Conservation (phyloP, 2,329 filamentous ascomycete species). For the Phialemoniopsis sp. region DNA sequence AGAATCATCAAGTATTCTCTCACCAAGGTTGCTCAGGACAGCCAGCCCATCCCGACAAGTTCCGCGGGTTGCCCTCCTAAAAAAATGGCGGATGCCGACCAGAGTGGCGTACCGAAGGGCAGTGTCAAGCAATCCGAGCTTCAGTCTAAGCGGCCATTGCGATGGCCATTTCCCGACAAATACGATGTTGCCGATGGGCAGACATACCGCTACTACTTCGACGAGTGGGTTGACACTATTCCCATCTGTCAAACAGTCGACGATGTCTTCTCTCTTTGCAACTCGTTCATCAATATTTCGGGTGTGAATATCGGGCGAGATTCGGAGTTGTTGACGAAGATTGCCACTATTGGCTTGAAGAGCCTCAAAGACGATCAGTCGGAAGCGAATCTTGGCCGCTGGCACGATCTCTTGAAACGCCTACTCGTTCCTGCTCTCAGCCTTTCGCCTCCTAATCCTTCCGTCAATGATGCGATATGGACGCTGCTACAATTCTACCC, state of each 20-base stretch:
- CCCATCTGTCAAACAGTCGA: slow-evolving; percentile 87
- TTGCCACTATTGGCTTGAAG: slow-evolving; percentile 79
- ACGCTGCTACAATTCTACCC: slow-evolving; percentile 77
- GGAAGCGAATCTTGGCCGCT: slow-evolving; percentile 66
- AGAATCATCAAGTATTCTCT: slow-evolving; percentile 81
- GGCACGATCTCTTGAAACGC: slow-evolving; percentile 79
- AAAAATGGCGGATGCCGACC: slow-evolving; percentile 49
- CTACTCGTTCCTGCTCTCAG: slow-evolving; percentile 86
- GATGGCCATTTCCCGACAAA: slow-evolving; percentile 82
- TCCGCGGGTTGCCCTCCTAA: slow-evolving; percentile 31
- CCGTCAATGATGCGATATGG: slow-evolving; percentile 82
- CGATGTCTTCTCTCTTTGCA: slow-evolving; percentile 83
- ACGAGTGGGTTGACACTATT: slow-evolving; percentile 92
- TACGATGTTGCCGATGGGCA: slow-evolving; percentile 69
- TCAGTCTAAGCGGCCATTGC: slow-evolving; percentile 61
- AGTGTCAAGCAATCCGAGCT: slow-evolving; percentile 58
- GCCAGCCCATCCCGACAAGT: slow-evolving; percentile 22
- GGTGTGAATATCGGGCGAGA: slow-evolving; percentile 90
- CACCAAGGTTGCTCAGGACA: slow-evolving; percentile 62
- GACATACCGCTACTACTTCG: slow-evolving; percentile 94
- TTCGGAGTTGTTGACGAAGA: slow-evolving; percentile 69
- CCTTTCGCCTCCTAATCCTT: slow-evolving; percentile 78
- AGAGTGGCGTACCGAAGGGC: slow-evolving; percentile 65
- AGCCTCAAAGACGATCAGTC: slow-evolving; percentile 70
- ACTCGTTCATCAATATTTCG: slow-evolving; percentile 77